These are phyloP conservation scores for Xylaria grammica DNA, from an alignment of 495 filamentous ascomycete species.

Conservation along the genomic window DNA sequence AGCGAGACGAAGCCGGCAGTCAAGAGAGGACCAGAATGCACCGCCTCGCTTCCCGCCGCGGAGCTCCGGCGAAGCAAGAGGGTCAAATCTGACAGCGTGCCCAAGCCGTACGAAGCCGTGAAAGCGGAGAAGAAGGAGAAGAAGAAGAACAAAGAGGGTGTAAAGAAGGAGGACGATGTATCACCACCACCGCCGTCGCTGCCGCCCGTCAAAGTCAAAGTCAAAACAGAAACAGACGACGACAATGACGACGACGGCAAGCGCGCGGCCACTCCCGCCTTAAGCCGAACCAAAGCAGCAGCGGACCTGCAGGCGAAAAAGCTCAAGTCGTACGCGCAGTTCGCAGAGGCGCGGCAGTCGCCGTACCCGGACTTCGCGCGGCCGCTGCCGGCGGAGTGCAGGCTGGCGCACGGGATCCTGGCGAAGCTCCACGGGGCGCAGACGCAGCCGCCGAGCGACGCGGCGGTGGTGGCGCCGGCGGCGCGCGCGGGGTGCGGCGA, in stretches of 20 bases:
- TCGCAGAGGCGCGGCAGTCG: slow-evolving; percentile 36
- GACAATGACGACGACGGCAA: background rate
- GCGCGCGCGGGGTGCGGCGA: slow-evolving; percentile 83
- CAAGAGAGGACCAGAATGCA: background rate
- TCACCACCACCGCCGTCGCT: background rate
- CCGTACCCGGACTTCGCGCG: slow-evolving; percentile 73
- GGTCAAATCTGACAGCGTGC: background rate
- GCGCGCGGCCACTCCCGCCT: background rate
- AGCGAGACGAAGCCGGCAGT: background rate
- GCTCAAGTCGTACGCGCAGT: slow-evolving; percentile 38
- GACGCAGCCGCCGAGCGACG: slow-evolving; percentile 60
- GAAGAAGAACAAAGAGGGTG: background rate
- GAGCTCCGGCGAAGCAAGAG: slow-evolving; percentile 23
- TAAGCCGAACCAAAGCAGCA: slow-evolving; percentile 7
- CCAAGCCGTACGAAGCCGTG: background rate
- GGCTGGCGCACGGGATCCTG: slow-evolving; percentile 69
- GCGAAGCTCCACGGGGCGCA: slow-evolving; percentile 68
- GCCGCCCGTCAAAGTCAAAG: background rate
- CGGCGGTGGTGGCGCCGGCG: slow-evolving; percentile 57
- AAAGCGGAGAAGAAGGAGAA: background rate
- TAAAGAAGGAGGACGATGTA: background rate
- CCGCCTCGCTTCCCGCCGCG: background rate
- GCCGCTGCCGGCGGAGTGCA: slow-evolving; percentile 75
- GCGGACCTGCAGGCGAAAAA: slow-evolving; percentile 37
- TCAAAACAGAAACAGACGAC: slow-evolving; percentile 2